Evolutionary conservation across 345 rosid species (phyloP).

Genomic region (Hibiscus mutabilis): DNA sequence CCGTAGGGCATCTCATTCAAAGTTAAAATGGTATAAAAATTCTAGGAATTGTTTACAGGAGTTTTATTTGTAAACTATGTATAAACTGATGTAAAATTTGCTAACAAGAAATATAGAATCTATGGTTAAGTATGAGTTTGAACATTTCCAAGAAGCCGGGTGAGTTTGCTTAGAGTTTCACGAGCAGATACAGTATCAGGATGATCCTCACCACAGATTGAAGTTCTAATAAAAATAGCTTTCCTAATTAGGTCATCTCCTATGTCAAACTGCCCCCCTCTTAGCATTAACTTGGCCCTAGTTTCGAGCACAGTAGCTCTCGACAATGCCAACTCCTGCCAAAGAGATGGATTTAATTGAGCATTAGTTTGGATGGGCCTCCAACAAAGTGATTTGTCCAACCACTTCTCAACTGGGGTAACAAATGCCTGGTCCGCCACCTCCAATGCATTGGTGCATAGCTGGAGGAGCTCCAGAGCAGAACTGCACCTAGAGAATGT

Average conservation of each 20-base stretch:
- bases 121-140: constrained; percentile 66
- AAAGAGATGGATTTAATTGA: constrained; percentile 74
- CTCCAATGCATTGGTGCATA: constrained; percentile 83
- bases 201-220: constrained; percentile 88
- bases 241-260: constrained; percentile 92
- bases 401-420: constrained; percentile 80
- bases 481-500: constrained; percentile 78
- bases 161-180: constrained; percentile 79
- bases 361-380: constrained; percentile 81
- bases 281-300: constrained; percentile 79
- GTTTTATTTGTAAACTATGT: constrained; percentile 39
- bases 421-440: constrained; percentile 80
- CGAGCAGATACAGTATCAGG: constrained; percentile 72
- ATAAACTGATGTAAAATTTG: constrained; percentile 35
- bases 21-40: constrained; percentile 11
- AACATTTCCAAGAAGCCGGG: constrained; percentile 69
- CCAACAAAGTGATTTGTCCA: constrained; percentile 86
- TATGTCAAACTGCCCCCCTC: constrained; percentile 73
- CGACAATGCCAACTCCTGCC: constrained; percentile 88
- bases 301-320: constrained; percentile 92
- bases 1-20: constrained; percentile 3
- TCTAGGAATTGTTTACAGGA: constrained; percentile 27
- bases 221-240: constrained; percentile 77
- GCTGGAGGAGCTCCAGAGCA: constrained; percentile 76
- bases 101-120: constrained; percentile 32